Percentiles rank a stretch among this genome's conserved stretches.
These are phyloP conservation scores for Ustilago tritici DNA, from an alignment of 1,284 basidiomycete species.

Conservation along the genomic window DNA sequence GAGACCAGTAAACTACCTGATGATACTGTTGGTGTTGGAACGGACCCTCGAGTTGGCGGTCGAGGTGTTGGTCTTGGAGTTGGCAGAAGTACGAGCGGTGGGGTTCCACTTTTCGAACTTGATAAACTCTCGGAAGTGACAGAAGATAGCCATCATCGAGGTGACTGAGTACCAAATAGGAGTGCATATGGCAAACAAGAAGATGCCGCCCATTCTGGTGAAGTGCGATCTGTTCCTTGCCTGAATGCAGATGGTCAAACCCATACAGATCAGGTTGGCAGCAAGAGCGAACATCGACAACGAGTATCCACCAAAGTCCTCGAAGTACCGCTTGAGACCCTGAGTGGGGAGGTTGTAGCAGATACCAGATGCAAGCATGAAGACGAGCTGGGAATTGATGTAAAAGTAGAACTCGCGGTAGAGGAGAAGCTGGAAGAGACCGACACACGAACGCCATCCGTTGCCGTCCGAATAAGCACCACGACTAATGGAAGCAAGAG, in stretches of 20 bases:
- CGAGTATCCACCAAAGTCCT: slow-evolving; percentile 51
- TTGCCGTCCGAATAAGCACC: slow-evolving; percentile 58
- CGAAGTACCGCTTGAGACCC: slow-evolving; percentile 45
- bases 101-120: slow-evolving; percentile 61
- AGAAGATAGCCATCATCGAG: slow-evolving; percentile 56
- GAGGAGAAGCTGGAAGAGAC: slow-evolving; percentile 58
- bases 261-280: slow-evolving; percentile 53
- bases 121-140: slow-evolving; percentile 61
- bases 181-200: slow-evolving; percentile 47
- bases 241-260: slow-evolving; percentile 50
- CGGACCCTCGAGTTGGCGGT: slow-evolving; percentile 17
- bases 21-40: slow-evolving; percentile 30
- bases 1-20: slow-evolving; percentile 4
- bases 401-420: slow-evolving; percentile 63
- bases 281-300: slow-evolving; percentile 53
- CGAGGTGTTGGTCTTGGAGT: slow-evolving; percentile 32
- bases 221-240: slow-evolving; percentile 55
- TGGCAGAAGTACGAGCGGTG: slow-evolving; percentile 37
- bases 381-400: slow-evolving; percentile 55
- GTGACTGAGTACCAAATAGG: slow-evolving; percentile 58
- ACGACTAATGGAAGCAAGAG: slow-evolving; percentile 47
- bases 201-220: slow-evolving; percentile 46
- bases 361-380: slow-evolving; percentile 52
- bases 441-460: slow-evolving; percentile 48
- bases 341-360: slow-evolving; percentile 49